A percentile compares a stretch with the other conserved stretches of the same genome.
Evolutionary conservation across 1,284 basidiomycete species (phyloP).

Genomic region (Meripilus lineatus): DNA sequence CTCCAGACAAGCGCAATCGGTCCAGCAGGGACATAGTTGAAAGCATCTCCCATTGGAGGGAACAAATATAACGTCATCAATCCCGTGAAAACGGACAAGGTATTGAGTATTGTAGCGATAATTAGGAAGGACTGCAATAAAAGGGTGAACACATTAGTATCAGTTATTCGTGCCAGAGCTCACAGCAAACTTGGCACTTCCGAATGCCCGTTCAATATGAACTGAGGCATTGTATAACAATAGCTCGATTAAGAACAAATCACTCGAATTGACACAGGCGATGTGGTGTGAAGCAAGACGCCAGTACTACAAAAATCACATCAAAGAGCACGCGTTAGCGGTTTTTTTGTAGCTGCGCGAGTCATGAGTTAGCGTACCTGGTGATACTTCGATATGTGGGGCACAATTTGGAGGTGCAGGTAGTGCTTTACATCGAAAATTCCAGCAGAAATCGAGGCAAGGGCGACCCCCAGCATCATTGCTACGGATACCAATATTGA

Average conservation of each 20-base stretch:
- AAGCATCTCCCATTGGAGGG: conserved; percentile 30
- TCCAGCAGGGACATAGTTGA: conserved; percentile 74
- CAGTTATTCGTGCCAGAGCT: conserved; percentile 25
- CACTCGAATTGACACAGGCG: conserved; percentile 80
- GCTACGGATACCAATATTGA: conserved; percentile 41
- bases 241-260: conserved; percentile 75
- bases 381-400: conserved; percentile 38
- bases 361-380: conserved; percentile 25
- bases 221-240: conserved; percentile 72
- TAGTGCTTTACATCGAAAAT: conserved; percentile 86
- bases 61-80: conserved; percentile 60
- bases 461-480: conserved; percentile 66
- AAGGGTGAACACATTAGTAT: conserved; percentile 8
- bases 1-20: conserved; percentile 69
- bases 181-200: conserved; percentile 86
- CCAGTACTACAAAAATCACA: conserved; percentile 66
- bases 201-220: conserved; percentile 81
- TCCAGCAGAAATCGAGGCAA: conserved; percentile 68
- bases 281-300: conserved; percentile 72
- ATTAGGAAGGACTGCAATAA: conserved; percentile 65
- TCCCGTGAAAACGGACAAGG: conserved; percentile 58
- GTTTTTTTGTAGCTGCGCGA: background rate
- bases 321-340: no score
- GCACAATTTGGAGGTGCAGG: conserved; percentile 50
- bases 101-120: conserved; percentile 60